Percentiles rank a stretch among this genome's conserved stretches.
phyloP scores from a whole-genome alignment of 805 yeast genomes.

The Lipomyces anomalus region DNA sequence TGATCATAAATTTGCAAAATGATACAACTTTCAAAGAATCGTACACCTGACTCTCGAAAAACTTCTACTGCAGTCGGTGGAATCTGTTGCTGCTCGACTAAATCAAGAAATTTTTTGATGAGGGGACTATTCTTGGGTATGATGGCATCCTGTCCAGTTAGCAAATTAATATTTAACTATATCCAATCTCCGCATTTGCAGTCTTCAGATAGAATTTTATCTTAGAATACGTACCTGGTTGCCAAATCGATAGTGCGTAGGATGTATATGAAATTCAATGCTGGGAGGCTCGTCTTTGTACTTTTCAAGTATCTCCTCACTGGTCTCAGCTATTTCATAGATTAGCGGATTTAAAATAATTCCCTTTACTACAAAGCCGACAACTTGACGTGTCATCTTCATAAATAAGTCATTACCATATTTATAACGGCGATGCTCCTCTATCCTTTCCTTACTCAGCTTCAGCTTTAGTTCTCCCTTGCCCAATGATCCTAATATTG shows the following conservation, averaged over 20 bases:
- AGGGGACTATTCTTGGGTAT: slow-evolving; percentile 75
- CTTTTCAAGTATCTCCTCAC: slow-evolving; percentile 67
- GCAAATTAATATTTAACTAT: neutral
- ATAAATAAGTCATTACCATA: too few relatives aligned
- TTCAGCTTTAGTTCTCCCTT: too few relatives aligned
- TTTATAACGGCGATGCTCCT: too few relatives aligned
- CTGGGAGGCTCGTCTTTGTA: slow-evolving; percentile 75
- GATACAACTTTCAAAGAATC: slow-evolving; percentile 77
- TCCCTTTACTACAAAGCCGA: too few relatives aligned
- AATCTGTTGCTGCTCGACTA: slow-evolving; percentile 72
- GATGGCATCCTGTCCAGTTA: slow-evolving; percentile 54
- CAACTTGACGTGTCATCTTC: too few relatives aligned
- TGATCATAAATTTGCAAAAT: slow-evolving; percentile 86
- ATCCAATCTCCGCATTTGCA: too few relatives aligned
- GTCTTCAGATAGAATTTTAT: slow-evolving; percentile 21
- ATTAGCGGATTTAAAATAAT: too few relatives aligned
- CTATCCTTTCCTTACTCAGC: too few relatives aligned
- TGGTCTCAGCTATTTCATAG: slow-evolving; percentile 47
- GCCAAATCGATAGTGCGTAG: slow-evolving; percentile 86
- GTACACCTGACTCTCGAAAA: slow-evolving; percentile 76
- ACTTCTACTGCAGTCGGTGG: slow-evolving; percentile 89
- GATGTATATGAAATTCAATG: slow-evolving; percentile 82
- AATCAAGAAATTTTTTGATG: slow-evolving; percentile 67
- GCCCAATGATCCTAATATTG: too few relatives aligned
- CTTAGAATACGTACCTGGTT: slow-evolving; percentile 43